Conservation (phyloP, 164 flowering plant genomes). For the Amborella trichopoda region DNA sequence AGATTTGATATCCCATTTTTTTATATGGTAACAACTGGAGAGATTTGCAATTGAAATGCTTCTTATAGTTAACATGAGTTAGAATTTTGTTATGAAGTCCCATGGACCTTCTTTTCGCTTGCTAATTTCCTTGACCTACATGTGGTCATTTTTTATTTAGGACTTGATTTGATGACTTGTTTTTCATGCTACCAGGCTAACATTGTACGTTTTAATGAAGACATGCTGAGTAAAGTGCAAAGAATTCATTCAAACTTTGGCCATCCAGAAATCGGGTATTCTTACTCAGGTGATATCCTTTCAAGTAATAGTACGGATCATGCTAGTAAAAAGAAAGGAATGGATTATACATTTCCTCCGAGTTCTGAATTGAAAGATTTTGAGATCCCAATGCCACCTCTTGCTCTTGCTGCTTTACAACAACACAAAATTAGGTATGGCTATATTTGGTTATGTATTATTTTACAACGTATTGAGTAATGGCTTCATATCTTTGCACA, state of each 20-base stretch:
- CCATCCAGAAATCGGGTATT: constrained; percentile 21
- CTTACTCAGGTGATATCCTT: constrained; percentile 21
- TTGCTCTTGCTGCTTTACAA: constrained; percentile 57
- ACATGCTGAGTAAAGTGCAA: constrained; percentile 44
- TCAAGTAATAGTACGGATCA: constrained; percentile 13
- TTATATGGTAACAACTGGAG: no score
- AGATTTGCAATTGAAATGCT: no score
- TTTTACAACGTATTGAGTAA: not conserved
- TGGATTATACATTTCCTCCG: constrained; percentile 19
- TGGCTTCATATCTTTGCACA: no score
- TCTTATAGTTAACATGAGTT: no score
- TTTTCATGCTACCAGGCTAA: constrained; percentile 51
- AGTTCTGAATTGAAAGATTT: constrained; percentile 37
- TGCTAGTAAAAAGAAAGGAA: constrained; percentile 12
- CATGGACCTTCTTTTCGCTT: no score
- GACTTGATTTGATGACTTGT: not conserved
- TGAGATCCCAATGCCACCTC: constrained; percentile 89
- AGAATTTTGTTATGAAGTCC: no score
- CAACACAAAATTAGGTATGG: constrained; percentile 46
- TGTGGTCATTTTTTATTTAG: no score
- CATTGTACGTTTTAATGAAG: constrained; percentile 70
- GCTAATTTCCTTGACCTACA: no score
- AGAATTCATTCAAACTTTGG: constrained; percentile 14
- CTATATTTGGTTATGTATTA: not conserved
- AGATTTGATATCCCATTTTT: no score